Evolutionary conservation across 495 filamentous ascomycete species (phyloP), one percentile per base, ranked within the genome.

Genomic region (Pyronema omphalodes): DNA sequence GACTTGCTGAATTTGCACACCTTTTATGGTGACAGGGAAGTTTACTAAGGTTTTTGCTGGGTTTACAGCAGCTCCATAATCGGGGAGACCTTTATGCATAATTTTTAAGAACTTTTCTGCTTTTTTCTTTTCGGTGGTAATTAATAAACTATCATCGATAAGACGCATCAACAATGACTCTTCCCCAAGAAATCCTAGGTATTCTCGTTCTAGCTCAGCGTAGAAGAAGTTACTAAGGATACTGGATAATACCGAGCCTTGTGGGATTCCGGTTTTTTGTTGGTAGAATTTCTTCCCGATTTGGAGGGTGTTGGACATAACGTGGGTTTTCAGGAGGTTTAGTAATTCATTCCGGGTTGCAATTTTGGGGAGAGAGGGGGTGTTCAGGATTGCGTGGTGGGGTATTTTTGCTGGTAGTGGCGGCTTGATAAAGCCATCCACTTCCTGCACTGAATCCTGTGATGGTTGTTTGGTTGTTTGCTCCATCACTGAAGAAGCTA

Each of bases 141-240:
- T 80, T 44, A 96, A 76, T 14, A 95, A 68, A 58, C 96, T 96
- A 59, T 98, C 91, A 51, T 98, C 91, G 40, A 93, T 83, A 1
- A 94, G 74, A 39, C 91, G 72, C 39, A 96, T 63, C 29, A 98
- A 71, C 6, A 94, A 62, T 34, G 76, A 78, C 7, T 84, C 70
- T 3, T 71, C 67, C 3, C 70, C 63, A 7, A 89, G 64, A 62
- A 94, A 96, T 1, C 67, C 63, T 3, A 98, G 69, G 3, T 79
- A 67, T 18, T 79, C 68, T 3, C 70, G 59, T 67, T 98, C 93
- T 3, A 98, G 72, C 56, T 88, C 77, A 3, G 82, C 89, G 62
- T 95, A 96, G 64, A 95, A 93, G 63, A 89, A 85, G 65, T 87
- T 96, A 73, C 93, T 95, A 0, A 98, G 73, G 34, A 86, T 71